Conservation (phyloP, 768 basidiomycete genomes). For the Boletus fagicola region DNA sequence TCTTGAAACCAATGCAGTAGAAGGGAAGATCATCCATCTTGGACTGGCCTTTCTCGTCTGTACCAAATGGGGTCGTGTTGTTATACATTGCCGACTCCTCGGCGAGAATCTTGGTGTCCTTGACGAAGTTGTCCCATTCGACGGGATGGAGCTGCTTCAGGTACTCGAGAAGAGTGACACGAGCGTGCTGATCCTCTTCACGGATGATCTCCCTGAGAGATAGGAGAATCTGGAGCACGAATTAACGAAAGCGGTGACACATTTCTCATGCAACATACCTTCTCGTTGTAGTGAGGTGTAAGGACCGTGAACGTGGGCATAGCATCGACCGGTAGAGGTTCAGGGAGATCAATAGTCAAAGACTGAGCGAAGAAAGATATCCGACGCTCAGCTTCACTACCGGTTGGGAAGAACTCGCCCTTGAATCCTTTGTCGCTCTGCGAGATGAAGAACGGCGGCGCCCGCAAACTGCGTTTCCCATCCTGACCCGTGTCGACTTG, state of each 20-base stretch:
- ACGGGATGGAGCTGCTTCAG: conserved; percentile 96
- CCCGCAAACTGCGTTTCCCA: conserved; percentile 87
- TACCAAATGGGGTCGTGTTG: conserved; percentile 69
- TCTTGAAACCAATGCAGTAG: conserved; percentile 99
- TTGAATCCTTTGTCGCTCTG: conserved; percentile 87
- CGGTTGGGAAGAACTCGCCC: conserved; percentile 88
- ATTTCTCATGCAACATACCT: conserved; percentile 47
- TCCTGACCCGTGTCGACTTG: conserved; percentile 85
- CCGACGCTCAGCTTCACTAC: conserved; percentile 93
- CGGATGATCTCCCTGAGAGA: conserved; percentile 98
- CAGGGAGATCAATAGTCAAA: conserved; percentile 90
- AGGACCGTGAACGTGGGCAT: conserved; percentile 99
- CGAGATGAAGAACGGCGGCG: conserved; percentile 97
- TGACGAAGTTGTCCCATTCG: conserved; percentile 99
- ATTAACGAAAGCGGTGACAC: conserved; percentile 3
- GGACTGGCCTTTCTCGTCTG: conserved; percentile 78
- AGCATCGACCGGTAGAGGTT: conserved; percentile 93
- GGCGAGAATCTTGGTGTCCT: conserved; percentile 98
- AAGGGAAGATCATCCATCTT: conserved; percentile 94
- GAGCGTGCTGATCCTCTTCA: conserved; percentile 95
- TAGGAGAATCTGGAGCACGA: conserved; percentile 69
- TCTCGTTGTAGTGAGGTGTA: conserved; percentile 98
- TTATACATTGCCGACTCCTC: conserved; percentile 90
- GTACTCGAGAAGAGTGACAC: conserved; percentile 96
- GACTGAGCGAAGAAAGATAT: conserved; percentile 99